These are phyloP conservation scores for Xylariales sp. DNA, from an alignment of 2,329 filamentous ascomycete genomes.

Conservation along the genomic window DNA sequence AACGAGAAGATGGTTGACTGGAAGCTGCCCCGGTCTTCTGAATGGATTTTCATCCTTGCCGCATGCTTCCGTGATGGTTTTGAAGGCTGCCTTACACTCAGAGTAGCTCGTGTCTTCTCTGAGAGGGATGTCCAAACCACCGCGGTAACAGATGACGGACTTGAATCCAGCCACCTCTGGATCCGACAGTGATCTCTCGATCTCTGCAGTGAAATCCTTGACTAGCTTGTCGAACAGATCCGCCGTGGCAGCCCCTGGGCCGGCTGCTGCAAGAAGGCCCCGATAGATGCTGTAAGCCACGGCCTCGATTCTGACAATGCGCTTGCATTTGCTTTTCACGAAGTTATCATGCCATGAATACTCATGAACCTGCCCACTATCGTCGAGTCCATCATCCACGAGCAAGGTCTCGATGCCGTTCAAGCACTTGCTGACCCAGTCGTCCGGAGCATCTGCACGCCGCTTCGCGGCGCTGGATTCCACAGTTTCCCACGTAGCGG, in stretches of 20 bases:
- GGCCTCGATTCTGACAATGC: conserved; percentile 75
- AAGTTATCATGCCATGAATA: conserved; percentile 65
- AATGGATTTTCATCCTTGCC: conserved; percentile 24
- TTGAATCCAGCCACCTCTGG: conserved; percentile 75
- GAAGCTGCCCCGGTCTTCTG: conserved; percentile 55
- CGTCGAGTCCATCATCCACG: conserved; percentile 71
- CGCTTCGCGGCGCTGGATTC: conserved; percentile 36
- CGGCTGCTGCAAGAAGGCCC: conserved; percentile 13
- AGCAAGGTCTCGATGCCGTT: conserved; percentile 69
- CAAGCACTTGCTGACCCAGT: conserved; percentile 61
- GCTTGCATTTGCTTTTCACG: conserved; percentile 58
- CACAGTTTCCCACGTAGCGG: conserved; percentile 56
- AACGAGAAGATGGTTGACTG: conserved; percentile 67
- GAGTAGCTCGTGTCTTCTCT: conserved; percentile 32
- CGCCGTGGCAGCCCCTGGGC: conserved; percentile 31
- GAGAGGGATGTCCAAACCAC: conserved; percentile 58
- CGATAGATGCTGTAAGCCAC: conserved; percentile 39
- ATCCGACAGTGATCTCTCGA: conserved; percentile 57
- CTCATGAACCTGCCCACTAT: conserved; percentile 48
- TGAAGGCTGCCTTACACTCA: conserved; percentile 33
- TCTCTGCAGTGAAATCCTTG: conserved; percentile 43
- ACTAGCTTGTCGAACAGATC: conserved; percentile 39
- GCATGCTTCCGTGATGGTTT: conserved; percentile 27
- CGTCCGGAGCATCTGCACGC: conserved; percentile 42
- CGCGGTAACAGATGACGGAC: conserved; percentile 77